These are phyloP conservation scores for Coemansia sp. DNA, from an alignment of 192 early-diverging fungal species.

Conservation along the genomic window DNA sequence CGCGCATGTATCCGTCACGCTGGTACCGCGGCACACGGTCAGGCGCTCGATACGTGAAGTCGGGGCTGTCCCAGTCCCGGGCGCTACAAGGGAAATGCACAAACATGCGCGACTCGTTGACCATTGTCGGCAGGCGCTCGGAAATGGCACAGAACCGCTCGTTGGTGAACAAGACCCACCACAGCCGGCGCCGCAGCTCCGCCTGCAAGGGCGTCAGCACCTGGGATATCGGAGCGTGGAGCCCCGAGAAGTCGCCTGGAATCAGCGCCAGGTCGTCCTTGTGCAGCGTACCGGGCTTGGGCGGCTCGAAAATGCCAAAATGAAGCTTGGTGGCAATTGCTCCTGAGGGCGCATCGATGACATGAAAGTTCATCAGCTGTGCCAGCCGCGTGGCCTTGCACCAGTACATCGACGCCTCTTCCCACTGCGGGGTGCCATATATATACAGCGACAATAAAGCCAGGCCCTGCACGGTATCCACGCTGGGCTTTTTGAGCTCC, in stretches of 20 bases:
- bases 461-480: constrained; percentile 44
- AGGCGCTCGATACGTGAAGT: constrained; percentile 40
- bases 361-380: constrained; percentile 45
- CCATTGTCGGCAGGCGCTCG: constrained; percentile 50
- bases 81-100: constrained; percentile 47
- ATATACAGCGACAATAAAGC: constrained; percentile 42
- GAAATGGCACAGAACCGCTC: constrained; percentile 51
- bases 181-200: constrained; percentile 47
- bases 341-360: constrained; percentile 45
- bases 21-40: constrained; percentile 34
- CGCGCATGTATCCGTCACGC: constrained; percentile 30
- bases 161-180: constrained; percentile 51
- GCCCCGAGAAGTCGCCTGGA: constrained; percentile 40
- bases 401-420: constrained; percentile 55
- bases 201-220: constrained; percentile 44
- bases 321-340: constrained; percentile 46
- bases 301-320: constrained; percentile 48
- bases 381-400: constrained; percentile 51
- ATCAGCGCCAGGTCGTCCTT: constrained; percentile 28
- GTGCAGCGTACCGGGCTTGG: constrained; percentile 13
- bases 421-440: constrained; percentile 42
- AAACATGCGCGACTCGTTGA: constrained; percentile 49
- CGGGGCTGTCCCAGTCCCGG: constrained; percentile 47
- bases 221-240: constrained; percentile 34
- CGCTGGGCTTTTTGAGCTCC: constrained; percentile 31